These are phyloP conservation scores for Kwoniella heveanensis DNA, from an alignment of 768 basidiomycete species.

Conservation along the genomic window DNA sequence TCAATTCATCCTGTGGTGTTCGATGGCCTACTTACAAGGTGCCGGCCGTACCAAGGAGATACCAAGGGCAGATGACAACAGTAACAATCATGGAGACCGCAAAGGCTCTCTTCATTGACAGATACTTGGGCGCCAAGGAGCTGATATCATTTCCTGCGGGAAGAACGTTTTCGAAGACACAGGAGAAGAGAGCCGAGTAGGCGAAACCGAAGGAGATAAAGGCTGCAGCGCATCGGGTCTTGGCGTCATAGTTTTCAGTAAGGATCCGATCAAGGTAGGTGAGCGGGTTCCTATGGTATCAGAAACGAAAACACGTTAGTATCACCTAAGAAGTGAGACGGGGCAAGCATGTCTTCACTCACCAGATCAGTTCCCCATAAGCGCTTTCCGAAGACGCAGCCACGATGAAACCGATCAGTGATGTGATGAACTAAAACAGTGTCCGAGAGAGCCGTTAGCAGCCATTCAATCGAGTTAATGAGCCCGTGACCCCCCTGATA, in stretches of 20 bases:
- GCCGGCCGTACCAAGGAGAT: slow-evolving; percentile 33
- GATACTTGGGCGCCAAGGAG: slow-evolving; percentile 33
- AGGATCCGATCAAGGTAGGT: slow-evolving; percentile 41
- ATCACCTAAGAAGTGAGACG: too few species aligned
- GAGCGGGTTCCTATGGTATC: slow-evolving; percentile 34
- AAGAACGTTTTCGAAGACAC: slow-evolving; percentile 40
- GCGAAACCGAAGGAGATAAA: slow-evolving; percentile 46
- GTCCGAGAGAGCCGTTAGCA: neutral
- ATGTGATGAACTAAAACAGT: slow-evolving; percentile 32
- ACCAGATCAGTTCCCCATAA: slow-evolving; percentile 38
- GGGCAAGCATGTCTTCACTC: neutral
- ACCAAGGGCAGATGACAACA: slow-evolving; percentile 33
- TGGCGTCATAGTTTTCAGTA: slow-evolving; percentile 42
- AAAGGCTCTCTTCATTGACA: slow-evolving; percentile 42
- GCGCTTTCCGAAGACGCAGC: slow-evolving; percentile 35
- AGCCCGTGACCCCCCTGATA: too few species aligned
- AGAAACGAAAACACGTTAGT: neutral
- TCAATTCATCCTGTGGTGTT: too few species aligned
- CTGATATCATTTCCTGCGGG: slow-evolving; percentile 47
- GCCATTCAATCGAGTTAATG: neutral
- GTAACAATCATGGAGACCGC: slow-evolving; percentile 38
- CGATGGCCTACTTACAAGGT: slow-evolving; percentile 24
- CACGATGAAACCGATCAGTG: slow-evolving; percentile 40
- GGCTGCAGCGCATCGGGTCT: slow-evolving; percentile 40
- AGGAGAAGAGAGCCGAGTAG: slow-evolving; percentile 42